A percentile compares a stretch with the other conserved stretches of the same genome.
Evolutionary conservation across 192 early-diverging fungal genomes (phyloP).

Genomic region (Allomyces arbusculus): DNA sequence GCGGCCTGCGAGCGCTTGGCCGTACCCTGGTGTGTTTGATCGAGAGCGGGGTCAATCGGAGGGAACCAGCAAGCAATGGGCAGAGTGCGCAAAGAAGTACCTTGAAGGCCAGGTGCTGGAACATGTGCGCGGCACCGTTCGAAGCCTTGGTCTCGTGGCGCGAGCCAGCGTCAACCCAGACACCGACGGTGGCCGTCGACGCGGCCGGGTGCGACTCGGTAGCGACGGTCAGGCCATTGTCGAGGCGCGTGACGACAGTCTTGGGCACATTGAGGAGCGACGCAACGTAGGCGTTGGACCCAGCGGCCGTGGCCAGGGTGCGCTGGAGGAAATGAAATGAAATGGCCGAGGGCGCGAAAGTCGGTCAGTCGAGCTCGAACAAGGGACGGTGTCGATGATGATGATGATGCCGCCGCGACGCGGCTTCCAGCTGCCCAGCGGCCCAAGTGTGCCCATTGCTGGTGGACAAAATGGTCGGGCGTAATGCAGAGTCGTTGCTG

Average conservation of each 20-base stretch:
- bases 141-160: conserved; percentile 59
- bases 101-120: conserved; percentile 99
- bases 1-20: conserved; percentile 64
- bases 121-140: conserved; percentile 92
- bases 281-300: no score
- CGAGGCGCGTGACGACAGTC: conserved; percentile 46
- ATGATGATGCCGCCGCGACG: no score
- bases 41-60: background rate
- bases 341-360: no score
- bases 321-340: no score
- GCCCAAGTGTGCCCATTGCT: no score
- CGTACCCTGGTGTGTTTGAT: conserved; percentile 42
- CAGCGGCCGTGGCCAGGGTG: no score
- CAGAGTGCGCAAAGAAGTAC: conserved; percentile 10
- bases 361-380: no score
- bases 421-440: no score
- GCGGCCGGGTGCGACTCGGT: conserved; percentile 58
- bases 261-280: conserved; percentile 9
- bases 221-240: conserved; percentile 69
- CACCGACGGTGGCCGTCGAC: conserved; percentile 72
- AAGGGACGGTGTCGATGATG: no score
- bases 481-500: no score
- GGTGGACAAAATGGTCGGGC: no score
- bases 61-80: background rate
- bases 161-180: conserved; percentile 77